Percentiles rank a stretch among this genome's conserved stretches.
Evolutionary conservation across 1,284 basidiomycete species (phyloP).

Genomic region (Rhodotorula sp.): DNA sequence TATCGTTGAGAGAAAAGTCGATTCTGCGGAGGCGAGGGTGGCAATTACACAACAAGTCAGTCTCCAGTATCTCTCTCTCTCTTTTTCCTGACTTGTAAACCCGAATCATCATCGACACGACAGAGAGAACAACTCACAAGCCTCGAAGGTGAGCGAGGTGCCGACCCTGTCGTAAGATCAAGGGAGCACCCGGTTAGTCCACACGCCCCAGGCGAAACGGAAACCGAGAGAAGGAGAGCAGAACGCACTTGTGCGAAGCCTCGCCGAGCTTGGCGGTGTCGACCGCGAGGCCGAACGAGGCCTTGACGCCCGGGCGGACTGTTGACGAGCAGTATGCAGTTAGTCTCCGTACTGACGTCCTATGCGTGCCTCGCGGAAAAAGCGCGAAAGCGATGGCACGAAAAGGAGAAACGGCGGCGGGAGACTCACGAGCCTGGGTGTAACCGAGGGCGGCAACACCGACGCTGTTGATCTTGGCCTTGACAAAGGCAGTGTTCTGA

Average conservation of each 20-base stretch:
- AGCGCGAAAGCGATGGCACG: neutral
- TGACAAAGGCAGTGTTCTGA: conserved; percentile 46
- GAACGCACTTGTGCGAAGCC: conserved; percentile 59
- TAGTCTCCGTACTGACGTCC: conserved; percentile 46
- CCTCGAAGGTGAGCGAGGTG: conserved; percentile 58
- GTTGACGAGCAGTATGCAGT: conserved; percentile 67
- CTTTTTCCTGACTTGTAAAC: neutral
- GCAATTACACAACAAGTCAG: too few relatives aligned
- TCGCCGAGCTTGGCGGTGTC: conserved; percentile 49
- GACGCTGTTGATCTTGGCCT: conserved; percentile 93
- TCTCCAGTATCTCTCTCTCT: too few relatives aligned
- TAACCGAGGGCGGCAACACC: conserved; percentile 58
- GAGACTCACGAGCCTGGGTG: conserved; percentile 63
- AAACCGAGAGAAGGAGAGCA: conserved; percentile 52
- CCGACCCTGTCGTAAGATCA: conserved; percentile 57
- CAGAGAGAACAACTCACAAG: conserved; percentile 17
- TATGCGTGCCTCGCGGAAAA: neutral
- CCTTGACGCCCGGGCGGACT: conserved; percentile 91
- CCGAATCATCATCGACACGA: neutral
- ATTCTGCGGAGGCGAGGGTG: too few relatives aligned
- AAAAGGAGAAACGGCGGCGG: neutral
- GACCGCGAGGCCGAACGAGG: conserved; percentile 80
- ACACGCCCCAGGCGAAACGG: neutral
- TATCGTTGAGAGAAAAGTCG: too few relatives aligned
- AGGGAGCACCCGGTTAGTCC: neutral